Evolutionary conservation across 257 asterid genomes (phyloP).

Genomic region (Mentha longifolia): DNA sequence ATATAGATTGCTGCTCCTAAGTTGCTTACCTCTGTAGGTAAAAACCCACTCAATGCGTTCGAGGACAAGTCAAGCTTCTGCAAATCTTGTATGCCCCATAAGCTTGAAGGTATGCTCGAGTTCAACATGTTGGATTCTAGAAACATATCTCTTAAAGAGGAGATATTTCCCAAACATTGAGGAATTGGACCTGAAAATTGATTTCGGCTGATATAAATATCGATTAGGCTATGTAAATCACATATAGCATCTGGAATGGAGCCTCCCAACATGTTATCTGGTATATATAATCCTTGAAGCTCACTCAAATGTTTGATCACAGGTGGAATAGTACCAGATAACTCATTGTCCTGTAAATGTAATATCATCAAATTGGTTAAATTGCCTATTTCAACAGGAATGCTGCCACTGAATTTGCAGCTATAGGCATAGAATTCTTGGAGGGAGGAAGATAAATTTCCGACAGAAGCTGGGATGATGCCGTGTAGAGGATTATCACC

Average conservation of each 20-base stretch:
- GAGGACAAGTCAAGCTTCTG: constrained; percentile 11
- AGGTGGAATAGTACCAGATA: constrained; percentile 24
- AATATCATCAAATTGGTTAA: constrained; percentile 25
- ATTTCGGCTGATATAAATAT: constrained; percentile 2
- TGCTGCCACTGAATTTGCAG: constrained; percentile 11
- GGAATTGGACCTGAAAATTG: constrained; percentile 33
- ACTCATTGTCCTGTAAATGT: constrained; percentile 17
- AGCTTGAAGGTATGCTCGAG: constrained; percentile 32
- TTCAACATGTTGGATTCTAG: constrained; percentile 28
- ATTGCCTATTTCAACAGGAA: constrained; percentile 15
- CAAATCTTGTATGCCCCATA: constrained; percentile 31
- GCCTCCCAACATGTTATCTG: constrained; percentile 17
- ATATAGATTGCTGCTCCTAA: constrained; percentile 13
- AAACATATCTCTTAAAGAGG: constrained; percentile 14
- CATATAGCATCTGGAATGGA: constrained; percentile 17
- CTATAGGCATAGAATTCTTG: neutral
- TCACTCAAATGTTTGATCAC: neutral
- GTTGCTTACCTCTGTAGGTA: constrained; percentile 29
- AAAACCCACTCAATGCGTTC: constrained; percentile 27
- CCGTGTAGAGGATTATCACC: constrained; percentile 28
- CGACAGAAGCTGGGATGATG: constrained; percentile 34
- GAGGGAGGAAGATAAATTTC: constrained; percentile 40
- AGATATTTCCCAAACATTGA: constrained; percentile 29
- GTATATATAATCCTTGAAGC: constrained; percentile 30
- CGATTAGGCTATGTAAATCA: neutral